Evolutionary conservation across 1,284 basidiomycete species (phyloP), one percentile per base, ranked within the genome.

Genomic region (Boletellus deceptivus): DNA sequence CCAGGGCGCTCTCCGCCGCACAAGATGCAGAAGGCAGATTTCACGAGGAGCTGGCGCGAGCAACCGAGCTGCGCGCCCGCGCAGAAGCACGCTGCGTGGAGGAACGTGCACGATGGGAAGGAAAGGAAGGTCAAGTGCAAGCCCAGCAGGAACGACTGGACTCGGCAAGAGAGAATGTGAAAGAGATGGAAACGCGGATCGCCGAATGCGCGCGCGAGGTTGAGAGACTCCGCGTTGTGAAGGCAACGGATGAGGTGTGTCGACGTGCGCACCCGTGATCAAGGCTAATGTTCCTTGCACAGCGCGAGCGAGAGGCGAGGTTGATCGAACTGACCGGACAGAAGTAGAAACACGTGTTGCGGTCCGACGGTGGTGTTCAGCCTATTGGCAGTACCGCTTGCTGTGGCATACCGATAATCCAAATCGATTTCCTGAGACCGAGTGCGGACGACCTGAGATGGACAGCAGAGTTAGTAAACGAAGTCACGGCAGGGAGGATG

Each of bases 221-320:
- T 5, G 64, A 70, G 43, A 62, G 55, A 48, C 55, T 67, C 38
- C 65, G 65, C 20, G 49, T 69, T 10, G 42, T 64, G 6, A 70
- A 69, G 40, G 66, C 55, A 43, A 70, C 57, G 14, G 65, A 67
- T n/a, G 65, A 67, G 57, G 64, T 70, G 33, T 16, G 66, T 52
- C 6, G 11, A 24, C 33, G 22, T 13, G n/a, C 8, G 35, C 4
- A 8, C n/a, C 24, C 20, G 13, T 16, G 22, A n/a, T 35, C 29
- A n/a, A 20, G 11, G 24, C 50, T 63, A 27, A 69, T 43, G 9
- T 47, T 42, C 7, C 6, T 42, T 25, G 17, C 38, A 31, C n/a
- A 67, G 68, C 68, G 65, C 37, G 68, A 69, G 50, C 59, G 68
- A 52, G 59, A 59, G 36, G 65, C 43, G 13, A 69, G 55, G 38